These are phyloP conservation scores for Borealophlyctis nickersoniae DNA, from an alignment of 192 early-diverging fungal species.

Conservation along the genomic window DNA sequence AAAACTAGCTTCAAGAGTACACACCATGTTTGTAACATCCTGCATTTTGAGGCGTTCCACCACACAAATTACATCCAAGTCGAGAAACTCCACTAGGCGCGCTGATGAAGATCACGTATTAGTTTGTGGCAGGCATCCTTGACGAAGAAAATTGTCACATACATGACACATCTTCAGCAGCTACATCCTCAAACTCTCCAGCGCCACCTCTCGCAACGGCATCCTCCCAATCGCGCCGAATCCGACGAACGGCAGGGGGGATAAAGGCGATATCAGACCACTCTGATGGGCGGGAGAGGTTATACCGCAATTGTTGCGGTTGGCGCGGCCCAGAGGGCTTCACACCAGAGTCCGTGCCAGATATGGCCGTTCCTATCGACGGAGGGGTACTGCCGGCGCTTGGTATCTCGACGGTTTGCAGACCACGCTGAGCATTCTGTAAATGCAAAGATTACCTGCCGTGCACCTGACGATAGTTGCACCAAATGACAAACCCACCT, in stretches of 20 bases:
- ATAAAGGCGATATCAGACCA: conserved; percentile 33
- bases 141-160: conserved; percentile 5
- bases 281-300: conserved; percentile 12
- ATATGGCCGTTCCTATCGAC: no score
- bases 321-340: no score
- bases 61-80: conserved; percentile 28
- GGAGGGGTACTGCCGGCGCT: no score
- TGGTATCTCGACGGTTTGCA: no score
- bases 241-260: conserved; percentile 21
- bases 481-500: conserved; percentile 3
- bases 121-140: not conserved
- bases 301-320: not conserved
- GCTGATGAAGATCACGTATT: conserved; percentile 2
- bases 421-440: no score
- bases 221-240: conserved; percentile 37
- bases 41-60: conserved; percentile 34
- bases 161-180: conserved; percentile 17
- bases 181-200: conserved; percentile 17
- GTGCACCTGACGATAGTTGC: not conserved
- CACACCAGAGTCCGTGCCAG: no score
- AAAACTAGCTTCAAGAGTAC: no score
- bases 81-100: conserved; percentile 33
- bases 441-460: no score
- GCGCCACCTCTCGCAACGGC: conserved; percentile 9
- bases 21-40: conserved; percentile 34